These are phyloP conservation scores for Alternaria longipes DNA, from an alignment of 2,329 filamentous ascomycete genomes.

Conservation along the genomic window DNA sequence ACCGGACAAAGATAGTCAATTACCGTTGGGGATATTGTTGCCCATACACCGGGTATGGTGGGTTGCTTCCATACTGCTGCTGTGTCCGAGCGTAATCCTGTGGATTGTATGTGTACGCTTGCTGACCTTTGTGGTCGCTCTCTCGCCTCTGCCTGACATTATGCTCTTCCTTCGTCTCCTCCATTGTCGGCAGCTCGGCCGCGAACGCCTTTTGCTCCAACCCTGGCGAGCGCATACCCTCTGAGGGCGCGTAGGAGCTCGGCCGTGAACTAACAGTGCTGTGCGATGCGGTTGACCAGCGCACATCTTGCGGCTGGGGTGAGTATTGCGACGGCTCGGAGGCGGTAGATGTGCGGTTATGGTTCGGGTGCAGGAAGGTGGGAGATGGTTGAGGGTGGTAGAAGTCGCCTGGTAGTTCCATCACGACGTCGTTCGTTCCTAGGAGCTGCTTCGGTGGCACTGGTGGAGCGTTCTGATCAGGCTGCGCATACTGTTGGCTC, in stretches of 20 bases:
- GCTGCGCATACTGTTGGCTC: constrained; percentile 15
- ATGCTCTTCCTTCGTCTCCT: constrained; percentile 49
- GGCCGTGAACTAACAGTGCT: constrained; percentile 43
- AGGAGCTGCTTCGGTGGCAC: constrained; percentile 29
- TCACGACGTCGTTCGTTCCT: constrained; percentile 46
- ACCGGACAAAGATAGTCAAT: not conserved
- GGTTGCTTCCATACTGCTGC: constrained; percentile 17
- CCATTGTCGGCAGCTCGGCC: constrained; percentile 47
- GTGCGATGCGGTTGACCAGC: constrained; percentile 47
- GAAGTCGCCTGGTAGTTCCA: constrained; percentile 56
- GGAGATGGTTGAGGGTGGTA: constrained; percentile 47
- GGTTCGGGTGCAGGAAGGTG: constrained; percentile 36
- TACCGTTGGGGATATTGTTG: not conserved
- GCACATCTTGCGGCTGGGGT: constrained; percentile 37
- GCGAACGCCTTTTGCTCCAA: constrained; percentile 47
- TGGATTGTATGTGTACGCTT: constrained; percentile 48
- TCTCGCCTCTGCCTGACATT: constrained; percentile 29
- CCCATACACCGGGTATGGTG: constrained; percentile 18
- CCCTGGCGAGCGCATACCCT: constrained; percentile 46
- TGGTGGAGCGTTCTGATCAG: constrained; percentile 23
- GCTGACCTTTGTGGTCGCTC: constrained; percentile 17
- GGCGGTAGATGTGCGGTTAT: constrained; percentile 32
- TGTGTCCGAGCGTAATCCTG: constrained; percentile 43
- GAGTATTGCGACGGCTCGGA: constrained; percentile 36
- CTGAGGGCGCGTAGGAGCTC: constrained; percentile 48